Evolutionary conservation across 2,329 filamentous ascomycete genomes (phyloP), one percentile per base, ranked within the genome.

Genomic region (Colletotrichum aenigma): DNA sequence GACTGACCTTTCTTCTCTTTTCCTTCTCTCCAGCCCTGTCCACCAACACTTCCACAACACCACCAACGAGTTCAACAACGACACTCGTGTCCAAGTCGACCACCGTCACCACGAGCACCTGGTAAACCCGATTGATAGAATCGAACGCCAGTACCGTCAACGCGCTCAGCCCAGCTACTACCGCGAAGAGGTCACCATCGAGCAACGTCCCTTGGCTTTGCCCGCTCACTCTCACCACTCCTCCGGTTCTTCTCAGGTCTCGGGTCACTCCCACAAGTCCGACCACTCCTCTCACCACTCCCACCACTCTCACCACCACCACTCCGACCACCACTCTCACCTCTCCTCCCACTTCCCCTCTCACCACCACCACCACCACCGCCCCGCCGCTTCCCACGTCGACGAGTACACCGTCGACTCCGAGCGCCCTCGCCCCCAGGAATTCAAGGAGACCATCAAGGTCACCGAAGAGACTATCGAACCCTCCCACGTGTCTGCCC

Each of bases 401-500:
- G 74, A 84, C 88, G 90, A 85, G 85, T 91, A 84, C 88, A 92
- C 88, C 87, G 90, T 89, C 86, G 91, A 87, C 80, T 67, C 80
- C 67, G 76, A 76, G 72, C 64, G 64, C 58, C 73, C 73, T 43
- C 73, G 73, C 34, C 70, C 72, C 67, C 76, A 75, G 68, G 85
- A 87, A 78, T 88, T 88, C 84, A 86, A 89, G 84, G 87, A 90
- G 82, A 88, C 92, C 82, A 85, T 89, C 78, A 90, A 90, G 83
- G 85, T 94, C 83, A 89, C 85, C 87, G 91, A 91, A 87, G 93
- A 90, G 88, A 94, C 90, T 88, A 91, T 91, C 85, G 92, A 91
- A 85, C 85, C 85, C 83, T 84, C 88, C 82, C 86, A 83, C 80
- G 81, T 81, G 80, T 84, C 81, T 79, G 82, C 82, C 83, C 78